These are phyloP conservation scores for Phtheirospermum japonicum DNA, from an alignment of 257 asterid species.

Conservation along the genomic window DNA sequence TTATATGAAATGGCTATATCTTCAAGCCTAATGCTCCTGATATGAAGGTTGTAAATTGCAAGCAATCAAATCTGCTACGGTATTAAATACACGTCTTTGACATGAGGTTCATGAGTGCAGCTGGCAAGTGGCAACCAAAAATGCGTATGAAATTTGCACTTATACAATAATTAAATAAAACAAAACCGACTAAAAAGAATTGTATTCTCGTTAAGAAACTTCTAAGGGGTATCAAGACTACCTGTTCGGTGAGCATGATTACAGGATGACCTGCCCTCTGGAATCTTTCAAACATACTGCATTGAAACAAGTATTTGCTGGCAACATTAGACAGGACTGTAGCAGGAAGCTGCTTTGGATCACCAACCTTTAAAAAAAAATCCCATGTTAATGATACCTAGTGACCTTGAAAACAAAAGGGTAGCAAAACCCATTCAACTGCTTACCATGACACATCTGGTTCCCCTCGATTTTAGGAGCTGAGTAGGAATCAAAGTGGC, in stretches of 20 bases:
- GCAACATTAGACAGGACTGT: constrained; percentile 93
- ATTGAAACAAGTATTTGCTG: constrained; percentile 81
- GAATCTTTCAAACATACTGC: constrained; percentile 98
- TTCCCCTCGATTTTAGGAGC: constrained; percentile 86
- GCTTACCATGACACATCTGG: constrained; percentile 91
- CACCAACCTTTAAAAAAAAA: constrained; percentile 73
- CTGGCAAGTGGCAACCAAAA: background rate
- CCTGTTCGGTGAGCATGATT: constrained; percentile 93
- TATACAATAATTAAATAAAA: background rate
- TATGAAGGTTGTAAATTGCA: constrained; percentile 6
- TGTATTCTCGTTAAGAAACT: constrained; percentile 19
- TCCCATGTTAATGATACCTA: constrained; percentile 27
- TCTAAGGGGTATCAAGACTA: constrained; percentile 28
- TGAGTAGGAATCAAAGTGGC: constrained; percentile 96
- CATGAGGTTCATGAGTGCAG: constrained; percentile 3
- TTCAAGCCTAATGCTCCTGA: constrained; percentile 2
- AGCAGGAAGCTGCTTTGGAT: constrained; percentile 99
- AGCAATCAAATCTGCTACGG: background rate
- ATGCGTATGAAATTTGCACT: background rate
- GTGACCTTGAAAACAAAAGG: constrained; percentile 22
- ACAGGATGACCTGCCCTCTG: constrained; percentile 98
- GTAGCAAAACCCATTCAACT: constrained; percentile 18
- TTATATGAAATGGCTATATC: constrained; percentile 5
- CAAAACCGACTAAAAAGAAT: background rate
- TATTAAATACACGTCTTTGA: background rate